Evolutionary conservation across 2,329 filamentous ascomycete species (phyloP), one percentile per base, ranked within the genome.

Genomic region (Hymenoscyphus fructigenus): DNA sequence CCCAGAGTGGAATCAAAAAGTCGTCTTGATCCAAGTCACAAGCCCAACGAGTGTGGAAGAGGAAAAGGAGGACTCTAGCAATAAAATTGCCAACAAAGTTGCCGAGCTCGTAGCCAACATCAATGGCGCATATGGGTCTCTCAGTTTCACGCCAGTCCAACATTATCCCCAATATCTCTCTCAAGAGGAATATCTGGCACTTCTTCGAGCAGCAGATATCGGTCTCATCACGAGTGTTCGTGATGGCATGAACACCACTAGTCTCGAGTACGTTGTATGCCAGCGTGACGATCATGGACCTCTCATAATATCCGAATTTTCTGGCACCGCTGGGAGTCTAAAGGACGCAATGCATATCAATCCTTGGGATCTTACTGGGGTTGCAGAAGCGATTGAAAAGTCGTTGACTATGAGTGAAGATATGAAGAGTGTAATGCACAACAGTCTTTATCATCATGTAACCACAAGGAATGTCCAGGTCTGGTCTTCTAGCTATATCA

Each of bases 201-300:
- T 98, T n/a, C 84, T 98, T 61, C 88, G 94, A 28, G 88, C 92
- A 2, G 93, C 91, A 38, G 93, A 98, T 76, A 91, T 97, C 70
- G 94, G 93, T 3, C 83, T 98, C 60, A 97, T 98, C 77, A 97
- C 95, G 6, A 97, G 92, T 71, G 93, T 98, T 26, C 88, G 94
- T 66, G 95, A 98, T 76, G 94, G 94, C 65, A 97, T 98, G 93
- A 98, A 97, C 81, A 97, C 94, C 0, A 97, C 93, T 23, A 96
- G 92, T 76, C 82, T 98, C 71, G 95, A 98, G 78, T 98, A 97
- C 76, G 88, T 98, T 64, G 85, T 97, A 65, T 96, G 92, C 77
- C 94, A 98, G 78, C 91, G 92, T 73, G 90, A 95, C 68, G 89
- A 88, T 64, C 88, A 93, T 71, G 91, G 93, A 0, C 94, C 93